These are phyloP conservation scores for Alternaria arborescens DNA, from an alignment of 2,329 filamentous ascomycete species.

Conservation along the genomic window DNA sequence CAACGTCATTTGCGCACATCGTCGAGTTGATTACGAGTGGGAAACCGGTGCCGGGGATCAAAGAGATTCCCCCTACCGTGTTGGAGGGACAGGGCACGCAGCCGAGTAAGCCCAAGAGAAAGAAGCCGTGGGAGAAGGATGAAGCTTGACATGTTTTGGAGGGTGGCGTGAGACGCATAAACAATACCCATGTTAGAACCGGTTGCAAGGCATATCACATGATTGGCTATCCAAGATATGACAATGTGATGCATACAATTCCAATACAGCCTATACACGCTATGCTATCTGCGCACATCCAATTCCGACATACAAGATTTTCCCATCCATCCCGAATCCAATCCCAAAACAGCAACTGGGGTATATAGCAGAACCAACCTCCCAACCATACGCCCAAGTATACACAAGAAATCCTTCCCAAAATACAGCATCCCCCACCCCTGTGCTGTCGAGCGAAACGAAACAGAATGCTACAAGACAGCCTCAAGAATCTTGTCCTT, in stretches of 20 bases:
- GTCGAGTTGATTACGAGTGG: slow-evolving; percentile 84
- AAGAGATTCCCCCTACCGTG: slow-evolving; percentile 83
- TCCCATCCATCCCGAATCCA: neutral
- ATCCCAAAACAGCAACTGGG: slow-evolving; percentile 30
- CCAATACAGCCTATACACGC: neutral
- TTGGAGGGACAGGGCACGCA: slow-evolving; percentile 72
- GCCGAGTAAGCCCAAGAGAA: slow-evolving; percentile 62
- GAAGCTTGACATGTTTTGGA: slow-evolving; percentile 20
- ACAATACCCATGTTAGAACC: neutral
- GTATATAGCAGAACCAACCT: slow-evolving; percentile 38
- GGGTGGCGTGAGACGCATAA: neutral
- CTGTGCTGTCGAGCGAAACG: neutral
- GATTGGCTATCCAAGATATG: neutral
- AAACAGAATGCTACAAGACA: slow-evolving; percentile 37
- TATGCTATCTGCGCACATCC: neutral
- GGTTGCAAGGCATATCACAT: neutral
- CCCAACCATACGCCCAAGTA: slow-evolving; percentile 8
- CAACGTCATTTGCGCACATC: slow-evolving; percentile 83
- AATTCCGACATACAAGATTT: neutral
- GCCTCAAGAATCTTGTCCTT: slow-evolving; percentile 52
- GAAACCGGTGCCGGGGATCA: slow-evolving; percentile 85
- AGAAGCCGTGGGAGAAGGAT: slow-evolving; percentile 83
- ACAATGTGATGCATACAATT: neutral
- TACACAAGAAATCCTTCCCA: slow-evolving; percentile 6
- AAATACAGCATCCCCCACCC: neutral